Conservation (phyloP, 805 yeast species). For the Candida ortonii region DNA sequence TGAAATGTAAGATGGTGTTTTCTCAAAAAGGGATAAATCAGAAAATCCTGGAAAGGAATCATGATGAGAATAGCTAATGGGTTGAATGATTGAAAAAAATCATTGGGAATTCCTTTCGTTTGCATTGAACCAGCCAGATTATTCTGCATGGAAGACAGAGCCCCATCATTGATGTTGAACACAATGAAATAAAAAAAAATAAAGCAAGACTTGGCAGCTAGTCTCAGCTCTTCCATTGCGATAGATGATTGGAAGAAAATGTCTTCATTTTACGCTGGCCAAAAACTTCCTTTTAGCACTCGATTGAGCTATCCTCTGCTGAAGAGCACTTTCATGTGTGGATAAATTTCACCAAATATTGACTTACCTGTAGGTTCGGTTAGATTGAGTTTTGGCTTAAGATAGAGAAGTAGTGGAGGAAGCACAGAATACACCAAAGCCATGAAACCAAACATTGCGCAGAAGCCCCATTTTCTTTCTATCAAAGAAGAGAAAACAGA, state of each 20-base stretch:
- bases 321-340: constrained; percentile 37
- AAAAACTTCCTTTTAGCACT: constrained; percentile 36
- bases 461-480: constrained; percentile 48
- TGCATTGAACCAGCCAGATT: constrained; percentile 52
- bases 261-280: constrained; percentile 32
- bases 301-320: constrained; percentile 41
- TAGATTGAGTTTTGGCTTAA: constrained; percentile 35
- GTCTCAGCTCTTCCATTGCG: constrained; percentile 40
- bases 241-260: constrained; percentile 4
- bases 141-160: constrained; percentile 45
- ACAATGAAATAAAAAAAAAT: constrained; percentile 42
- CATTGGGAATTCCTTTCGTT: constrained; percentile 53
- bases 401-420: constrained; percentile 41
- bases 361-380: constrained; percentile 42
- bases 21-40: constrained; percentile 45
- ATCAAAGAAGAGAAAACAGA: constrained; percentile 47
- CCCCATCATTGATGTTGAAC: constrained; percentile 42
- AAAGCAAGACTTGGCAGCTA: constrained; percentile 42
- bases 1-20: constrained; percentile 37
- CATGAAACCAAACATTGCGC: constrained; percentile 50
- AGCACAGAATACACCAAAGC: constrained; percentile 50
- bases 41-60: constrained; percentile 47
- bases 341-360: constrained; percentile 39
- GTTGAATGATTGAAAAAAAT: constrained; percentile 51
- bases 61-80: constrained; percentile 49